Evolutionary conservation across 2,329 filamentous ascomycete species (phyloP).

Genomic region (Xylariaceae sp.): DNA sequence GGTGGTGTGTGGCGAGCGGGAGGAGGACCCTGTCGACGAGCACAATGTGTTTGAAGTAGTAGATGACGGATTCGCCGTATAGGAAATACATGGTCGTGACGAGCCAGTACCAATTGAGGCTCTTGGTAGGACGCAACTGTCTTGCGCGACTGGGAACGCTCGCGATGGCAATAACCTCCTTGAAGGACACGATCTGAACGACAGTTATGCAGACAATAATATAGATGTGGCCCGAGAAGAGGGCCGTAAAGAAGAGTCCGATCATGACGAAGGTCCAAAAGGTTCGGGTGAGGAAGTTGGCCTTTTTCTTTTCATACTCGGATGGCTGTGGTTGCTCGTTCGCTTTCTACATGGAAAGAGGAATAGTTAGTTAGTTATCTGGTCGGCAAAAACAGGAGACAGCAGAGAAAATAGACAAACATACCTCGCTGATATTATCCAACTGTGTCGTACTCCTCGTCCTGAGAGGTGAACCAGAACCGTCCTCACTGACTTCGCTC

Average conservation of each 20-base stretch:
- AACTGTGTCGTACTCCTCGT: constrained; percentile 42
- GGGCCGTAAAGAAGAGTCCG: constrained; percentile 83
- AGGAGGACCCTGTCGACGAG: constrained; percentile 92
- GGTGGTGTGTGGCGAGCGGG: constrained; percentile 93
- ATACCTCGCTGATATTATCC: constrained; percentile 49
- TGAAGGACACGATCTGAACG: constrained; percentile 96
- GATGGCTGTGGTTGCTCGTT: constrained; percentile 51
- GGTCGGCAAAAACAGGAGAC: too few relatives aligned
- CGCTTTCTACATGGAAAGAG: constrained; percentile 48
- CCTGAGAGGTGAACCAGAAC: constrained; percentile 48
- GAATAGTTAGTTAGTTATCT: too few relatives aligned
- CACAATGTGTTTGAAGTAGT: constrained; percentile 99
- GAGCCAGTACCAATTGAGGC: constrained; percentile 98
- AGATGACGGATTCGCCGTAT: constrained; percentile 98
- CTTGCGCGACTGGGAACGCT: constrained; percentile 92
- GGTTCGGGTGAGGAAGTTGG: constrained; percentile 94
- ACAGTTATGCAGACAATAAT: constrained; percentile 92
- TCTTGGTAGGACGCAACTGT: constrained; percentile 92
- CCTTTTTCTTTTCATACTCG: constrained; percentile 98
- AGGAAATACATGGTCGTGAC: constrained; percentile 99
- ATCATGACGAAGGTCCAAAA: constrained; percentile 99
- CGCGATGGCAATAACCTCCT: constrained; percentile 97
- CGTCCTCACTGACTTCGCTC: constrained; percentile 71
- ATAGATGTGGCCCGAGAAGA: constrained; percentile 98
- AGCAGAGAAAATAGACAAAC: constrained; percentile 32